These are phyloP conservation scores for Luzula sylvatica DNA, from an alignment of 176 grass and related monocot species.

Conservation along the genomic window DNA sequence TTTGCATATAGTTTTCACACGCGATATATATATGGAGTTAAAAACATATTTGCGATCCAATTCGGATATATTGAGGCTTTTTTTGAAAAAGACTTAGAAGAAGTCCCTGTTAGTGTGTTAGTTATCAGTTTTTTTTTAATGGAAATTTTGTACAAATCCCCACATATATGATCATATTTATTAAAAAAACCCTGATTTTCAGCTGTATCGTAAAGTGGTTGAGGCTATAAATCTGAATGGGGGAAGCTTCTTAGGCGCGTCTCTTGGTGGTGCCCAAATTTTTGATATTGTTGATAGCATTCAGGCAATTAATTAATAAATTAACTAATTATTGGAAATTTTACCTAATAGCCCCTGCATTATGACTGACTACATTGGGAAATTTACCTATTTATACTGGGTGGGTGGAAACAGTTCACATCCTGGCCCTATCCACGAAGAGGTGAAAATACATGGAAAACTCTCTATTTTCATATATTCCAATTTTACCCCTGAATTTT, in stretches of 20 bases:
- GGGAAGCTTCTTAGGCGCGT: conserved; percentile 88
- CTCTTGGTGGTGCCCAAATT: conserved; percentile 72
- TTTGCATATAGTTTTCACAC: conserved; percentile 85
- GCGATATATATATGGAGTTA: conserved; percentile 87
- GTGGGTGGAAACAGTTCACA: conserved; percentile 95
- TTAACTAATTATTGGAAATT: no score
- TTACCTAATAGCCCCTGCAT: no score
- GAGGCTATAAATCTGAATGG: conserved; percentile 96
- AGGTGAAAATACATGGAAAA: conserved; percentile 33
- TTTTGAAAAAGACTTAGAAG: conserved; percentile 74
- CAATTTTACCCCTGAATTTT: background rate
- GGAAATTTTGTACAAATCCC: background rate
- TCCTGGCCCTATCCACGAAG: conserved; percentile 86
- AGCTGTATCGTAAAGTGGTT: conserved; percentile 79
- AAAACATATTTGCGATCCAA: conserved; percentile 86
- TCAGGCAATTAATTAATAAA: conserved; percentile 46
- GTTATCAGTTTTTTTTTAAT: no score
- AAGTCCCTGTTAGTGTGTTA: conserved; percentile 49
- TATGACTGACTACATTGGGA: no score
- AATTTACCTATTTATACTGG: conserved; percentile 92
- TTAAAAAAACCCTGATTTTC: conserved; percentile 2
- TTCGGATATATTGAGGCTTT: conserved; percentile 93
- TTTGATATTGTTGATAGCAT: conserved; percentile 93
- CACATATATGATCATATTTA: background rate
- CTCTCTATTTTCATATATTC: conserved; percentile 8